Percentiles rank a stretch among this genome's conserved stretches.
phyloP scores from a whole-genome alignment of 768 basidiomycete genomes.

The Pulveroboletus sp. region DNA sequence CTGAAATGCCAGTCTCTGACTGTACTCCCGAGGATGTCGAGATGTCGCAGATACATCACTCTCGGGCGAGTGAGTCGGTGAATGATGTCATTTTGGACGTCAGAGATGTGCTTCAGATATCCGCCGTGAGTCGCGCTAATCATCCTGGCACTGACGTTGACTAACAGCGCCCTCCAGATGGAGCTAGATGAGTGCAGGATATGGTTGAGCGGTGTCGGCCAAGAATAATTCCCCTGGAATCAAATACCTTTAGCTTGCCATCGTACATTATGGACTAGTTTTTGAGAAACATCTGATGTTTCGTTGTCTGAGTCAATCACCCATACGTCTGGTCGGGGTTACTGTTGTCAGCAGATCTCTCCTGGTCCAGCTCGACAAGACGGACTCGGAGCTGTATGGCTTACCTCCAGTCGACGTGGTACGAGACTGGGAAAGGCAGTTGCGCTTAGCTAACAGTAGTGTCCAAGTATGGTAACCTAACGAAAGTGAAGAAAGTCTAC shows the following conservation, averaged over 20 bases:
- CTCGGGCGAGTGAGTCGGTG: constrained; percentile 9
- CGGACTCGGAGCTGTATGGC: too few relatives aligned
- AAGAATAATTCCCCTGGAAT: not conserved
- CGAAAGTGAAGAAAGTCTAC: too few relatives aligned
- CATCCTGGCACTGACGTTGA: too few relatives aligned
- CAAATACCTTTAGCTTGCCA: not conserved
- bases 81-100: constrained; percentile 23
- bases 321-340: too few relatives aligned
- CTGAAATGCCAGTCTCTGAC: not conserved
- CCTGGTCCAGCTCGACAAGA: too few relatives aligned
- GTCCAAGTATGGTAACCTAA: too few relatives aligned
- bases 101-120: constrained; percentile 23
- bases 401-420: too few relatives aligned
- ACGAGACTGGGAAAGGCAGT: too few relatives aligned
- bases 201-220: constrained; percentile 19
- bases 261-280: constrained; percentile 10
- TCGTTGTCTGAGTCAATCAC: too few relatives aligned
- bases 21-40: not conserved
- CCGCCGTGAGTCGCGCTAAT: constrained; percentile 13
- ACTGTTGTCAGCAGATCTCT: too few relatives aligned
- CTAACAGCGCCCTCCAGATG: constrained; percentile 15
- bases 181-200: constrained; percentile 24
- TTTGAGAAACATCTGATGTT: too few relatives aligned
- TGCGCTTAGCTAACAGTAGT: too few relatives aligned
- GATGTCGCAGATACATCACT: constrained; percentile 9